Base-by-base conservation (phyloP, 1,139 yeast species). In the Pichia sp. region DNA sequence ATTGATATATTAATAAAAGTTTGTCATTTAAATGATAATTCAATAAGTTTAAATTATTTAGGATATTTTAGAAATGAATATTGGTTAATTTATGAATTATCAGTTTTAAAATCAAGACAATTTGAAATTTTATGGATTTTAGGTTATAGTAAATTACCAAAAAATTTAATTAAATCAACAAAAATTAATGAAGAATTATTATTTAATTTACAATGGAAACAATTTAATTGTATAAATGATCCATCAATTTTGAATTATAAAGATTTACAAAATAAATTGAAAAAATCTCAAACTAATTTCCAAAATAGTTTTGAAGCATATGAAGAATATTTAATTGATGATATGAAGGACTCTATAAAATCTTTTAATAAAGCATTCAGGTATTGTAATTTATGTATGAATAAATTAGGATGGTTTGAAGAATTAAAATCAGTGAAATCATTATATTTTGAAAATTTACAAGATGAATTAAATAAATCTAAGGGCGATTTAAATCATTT, bases 181-280 rank as follows among this genome's bases (percentile, higher is more conserved):
- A 54, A 51, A 41, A 55, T 49, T 8, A 44, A 58, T 11, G 69
- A 73, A 39, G 78, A 79, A 50, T 59, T 73, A 35, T 63, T 82
- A n/a, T 87, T 74, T 61, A 69, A 74, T 24, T 65, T 89, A 38
- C 74, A 96, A 52, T 76, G 89, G 75, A 89, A 87, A 59, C 82
- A 95, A 3, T 87, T 86, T 68, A 78, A 86, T 20, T 76, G 90
- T 0, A 83, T 90, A 20, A 96, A 95, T 0, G 81, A 81, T 6
- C 97, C 97, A 0, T 72, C 70, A 29, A 59, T 75, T 42, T 86
- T 92, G 3, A 60, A 68, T 0, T 82, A 65, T 55, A 60, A 64
- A 8, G 59, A 60, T 16, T 55, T 51, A 39, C 33, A 48, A 31
- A 39, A 49, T n/a, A 46, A 45, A 12, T 29, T 54, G 28, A 20